Base-by-base conservation (phyloP, 192 early-diverging fungal species). In the Coemansia sp. region DNA sequence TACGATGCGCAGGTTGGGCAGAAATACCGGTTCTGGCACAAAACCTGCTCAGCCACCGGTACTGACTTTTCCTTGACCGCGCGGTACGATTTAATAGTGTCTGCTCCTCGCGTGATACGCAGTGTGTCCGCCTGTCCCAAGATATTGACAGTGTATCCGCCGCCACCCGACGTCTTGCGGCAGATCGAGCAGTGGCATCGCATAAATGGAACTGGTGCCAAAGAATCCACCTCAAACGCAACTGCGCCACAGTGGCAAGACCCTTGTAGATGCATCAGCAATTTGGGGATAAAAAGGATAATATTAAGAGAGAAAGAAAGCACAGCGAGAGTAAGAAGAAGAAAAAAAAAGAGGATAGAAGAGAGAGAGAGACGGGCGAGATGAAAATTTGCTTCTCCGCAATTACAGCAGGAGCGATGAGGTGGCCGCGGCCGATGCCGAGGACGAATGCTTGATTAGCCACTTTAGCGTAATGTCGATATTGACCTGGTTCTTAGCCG, bases 381-480 rank as follows among this genome's bases (percentile, higher is more conserved):
- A 37, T 6, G 19, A 63, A 8, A 21, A 2, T 2, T 16, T 23
- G 53, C 23, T 19, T 19, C 58, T 32, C 32, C 32, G 35, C 46
- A 37, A 37, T 46, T 37, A 46, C 44, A 62, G 23, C 33, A 37
- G 57, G 37, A 67, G 37, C 58, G 59, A 64, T 23, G 77, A 39
- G 6, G 55, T 33, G 30, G 55, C 28, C 13, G 55, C 55, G 5
- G 55, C 55, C 57, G 74, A 76, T 44, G 79, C 38, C 40, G 80
- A 82, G 47, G 80, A 77, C 57, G 81, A 84, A 55, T 86, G 84
- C 86, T 96, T 95, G 73, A 95, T 97, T 71, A 98, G 82, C 97
- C 97, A 99, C 69, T 97, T 91, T 38, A 99, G 85, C 17, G 95
- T 98, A 39, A 95, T 86, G 79, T 99, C 98, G 69, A 99, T 99